These are phyloP conservation scores for Collybia mongolica DNA, from an alignment of 768 basidiomycete genomes.

Conservation along the genomic window DNA sequence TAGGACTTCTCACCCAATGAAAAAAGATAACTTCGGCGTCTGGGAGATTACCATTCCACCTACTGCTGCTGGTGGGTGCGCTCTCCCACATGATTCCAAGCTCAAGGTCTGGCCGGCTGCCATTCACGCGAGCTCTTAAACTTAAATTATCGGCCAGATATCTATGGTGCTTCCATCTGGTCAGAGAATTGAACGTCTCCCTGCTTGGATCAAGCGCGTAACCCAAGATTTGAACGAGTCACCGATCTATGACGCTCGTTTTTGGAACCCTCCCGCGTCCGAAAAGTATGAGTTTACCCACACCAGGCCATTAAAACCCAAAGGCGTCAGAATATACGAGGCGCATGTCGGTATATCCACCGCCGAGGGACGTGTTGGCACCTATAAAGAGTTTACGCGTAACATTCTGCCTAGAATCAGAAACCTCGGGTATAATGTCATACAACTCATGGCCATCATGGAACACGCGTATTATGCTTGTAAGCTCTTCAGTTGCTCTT, in stretches of 20 bases:
- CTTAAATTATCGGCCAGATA: conserved; percentile 53
- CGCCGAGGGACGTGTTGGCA: conserved; percentile 81
- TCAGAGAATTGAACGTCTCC: conserved; percentile 85
- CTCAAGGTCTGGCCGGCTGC: conserved; percentile 63
- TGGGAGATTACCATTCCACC: conserved; percentile 86
- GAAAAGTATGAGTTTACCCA: conserved; percentile 84
- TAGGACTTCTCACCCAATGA: conserved; percentile 83
- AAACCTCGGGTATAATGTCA: conserved; percentile 91
- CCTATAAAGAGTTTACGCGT: conserved; percentile 92
- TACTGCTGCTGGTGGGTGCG: conserved; percentile 61
- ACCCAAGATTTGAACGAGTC: conserved; percentile 92
- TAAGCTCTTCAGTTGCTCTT: conserved; percentile 34
- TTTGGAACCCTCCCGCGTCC: conserved; percentile 90
- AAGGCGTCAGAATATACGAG: conserved; percentile 84
- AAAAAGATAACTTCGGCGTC: conserved; percentile 78
- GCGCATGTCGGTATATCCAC: conserved; percentile 98
- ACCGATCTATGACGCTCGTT: conserved; percentile 93
- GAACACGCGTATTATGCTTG: conserved; percentile 98
- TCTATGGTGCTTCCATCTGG: conserved; percentile 85
- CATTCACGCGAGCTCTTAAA: conserved; percentile 3
- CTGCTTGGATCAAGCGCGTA: conserved; percentile 93
- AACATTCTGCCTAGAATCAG: conserved; percentile 86
- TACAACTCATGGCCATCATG: conserved; percentile 99
- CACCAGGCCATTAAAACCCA: conserved; percentile 62
- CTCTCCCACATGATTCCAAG: conserved; percentile 94